A percentile compares a stretch with the other conserved stretches of the same genome.
Conservation (phyloP, 192 early-diverging fungal genomes). For the Coemansia sp. region DNA sequence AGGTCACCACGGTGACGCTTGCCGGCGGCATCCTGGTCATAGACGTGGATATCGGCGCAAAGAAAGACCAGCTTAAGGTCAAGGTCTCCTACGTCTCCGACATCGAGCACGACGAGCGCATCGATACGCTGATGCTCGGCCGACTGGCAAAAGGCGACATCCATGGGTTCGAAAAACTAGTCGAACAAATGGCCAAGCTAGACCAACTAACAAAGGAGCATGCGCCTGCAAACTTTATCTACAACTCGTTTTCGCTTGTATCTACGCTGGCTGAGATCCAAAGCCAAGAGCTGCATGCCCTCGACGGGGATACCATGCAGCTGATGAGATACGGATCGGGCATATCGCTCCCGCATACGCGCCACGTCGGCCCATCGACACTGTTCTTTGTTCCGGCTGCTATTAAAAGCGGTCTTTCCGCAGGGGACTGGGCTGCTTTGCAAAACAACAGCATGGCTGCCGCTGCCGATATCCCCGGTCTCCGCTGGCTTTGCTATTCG, state of each 20-base stretch:
- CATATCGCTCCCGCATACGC: constrained; percentile 32
- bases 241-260: constrained; percentile 39
- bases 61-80: constrained; percentile 21
- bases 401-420: constrained; percentile 14
- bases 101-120: constrained; percentile 40
- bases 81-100: constrained; percentile 48
- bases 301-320: constrained; percentile 23
- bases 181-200: constrained; percentile 34
- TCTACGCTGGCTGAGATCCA: constrained; percentile 44
- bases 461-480: constrained; percentile 14
- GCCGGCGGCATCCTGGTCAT: constrained; percentile 46
- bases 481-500: constrained; percentile 33
- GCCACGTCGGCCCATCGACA: constrained; percentile 42
- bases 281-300: constrained; percentile 26
- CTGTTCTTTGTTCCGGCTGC: constrained; percentile 32
- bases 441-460: constrained; percentile 7
- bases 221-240: constrained; percentile 37
- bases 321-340: constrained; percentile 34
- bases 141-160: constrained; percentile 27
- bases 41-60: constrained; percentile 40
- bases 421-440: constrained; percentile 15
- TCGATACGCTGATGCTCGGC: constrained; percentile 34
- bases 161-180: constrained; percentile 35
- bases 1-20: constrained; percentile 44
- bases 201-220: constrained; percentile 32